phyloP scores from a whole-genome alignment of 176 grass and related monocot genomes.

The Hordeum vulgare region DNA sequence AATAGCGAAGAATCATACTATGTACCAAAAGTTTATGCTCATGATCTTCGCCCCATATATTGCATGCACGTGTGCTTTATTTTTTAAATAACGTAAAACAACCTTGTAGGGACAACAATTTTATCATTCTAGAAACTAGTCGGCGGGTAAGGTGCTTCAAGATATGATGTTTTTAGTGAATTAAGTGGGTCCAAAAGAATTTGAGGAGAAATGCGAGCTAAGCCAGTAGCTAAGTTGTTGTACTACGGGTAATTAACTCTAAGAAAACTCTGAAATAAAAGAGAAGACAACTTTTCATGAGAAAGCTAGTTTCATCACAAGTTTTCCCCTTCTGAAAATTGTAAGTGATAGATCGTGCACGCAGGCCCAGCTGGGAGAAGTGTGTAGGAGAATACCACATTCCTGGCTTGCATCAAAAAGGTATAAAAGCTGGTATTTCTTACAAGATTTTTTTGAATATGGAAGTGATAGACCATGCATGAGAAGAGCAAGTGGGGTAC shows the following conservation, averaged over 20 bases:
- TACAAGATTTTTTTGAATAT: not conserved
- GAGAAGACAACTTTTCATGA: not conserved
- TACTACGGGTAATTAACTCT: too few relatives aligned
- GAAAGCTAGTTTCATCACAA: not conserved
- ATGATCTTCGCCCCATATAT: not conserved
- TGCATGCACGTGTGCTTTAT: not conserved
- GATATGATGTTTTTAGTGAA: not conserved
- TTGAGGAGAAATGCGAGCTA: not conserved
- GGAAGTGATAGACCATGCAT: not conserved
- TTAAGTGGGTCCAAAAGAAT: not conserved
- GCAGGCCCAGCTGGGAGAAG: not conserved
- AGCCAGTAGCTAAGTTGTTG: too few relatives aligned
- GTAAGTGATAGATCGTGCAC: not conserved
- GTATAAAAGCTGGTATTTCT: not conserved
- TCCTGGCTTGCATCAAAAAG: conserved; percentile 32
- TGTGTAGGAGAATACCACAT: conserved; percentile 7
- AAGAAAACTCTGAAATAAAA: not conserved
- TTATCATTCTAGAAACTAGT: not conserved
- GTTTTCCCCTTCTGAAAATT: not conserved
- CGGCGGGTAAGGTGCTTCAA: not conserved
- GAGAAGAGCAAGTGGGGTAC: not conserved
- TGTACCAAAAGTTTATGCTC: not conserved
- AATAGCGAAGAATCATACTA: not conserved
- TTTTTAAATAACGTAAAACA: too few relatives aligned
- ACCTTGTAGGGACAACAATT: not conserved